A percentile compares a stretch with the other conserved stretches of the same genome.
Conservation (phyloP, 257 asterid species). For the Echium plantagineum region DNA sequence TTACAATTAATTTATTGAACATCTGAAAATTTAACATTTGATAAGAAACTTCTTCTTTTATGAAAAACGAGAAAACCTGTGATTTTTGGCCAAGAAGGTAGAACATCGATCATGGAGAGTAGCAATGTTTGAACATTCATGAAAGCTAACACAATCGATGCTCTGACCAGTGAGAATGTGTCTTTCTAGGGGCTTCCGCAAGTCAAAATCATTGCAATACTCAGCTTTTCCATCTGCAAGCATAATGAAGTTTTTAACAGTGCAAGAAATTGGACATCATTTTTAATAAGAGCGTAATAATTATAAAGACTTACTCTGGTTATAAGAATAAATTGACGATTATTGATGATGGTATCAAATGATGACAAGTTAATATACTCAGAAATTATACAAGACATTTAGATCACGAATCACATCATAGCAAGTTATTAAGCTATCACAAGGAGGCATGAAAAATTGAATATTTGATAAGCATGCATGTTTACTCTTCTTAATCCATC, state of each 20-base stretch:
- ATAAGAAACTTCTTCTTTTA: background rate
- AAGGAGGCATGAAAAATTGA: too few species aligned
- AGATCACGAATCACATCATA: too few species aligned
- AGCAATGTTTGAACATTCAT: constrained; percentile 48
- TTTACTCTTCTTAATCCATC: too few species aligned
- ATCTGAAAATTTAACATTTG: background rate
- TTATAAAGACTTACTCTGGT: too few species aligned
- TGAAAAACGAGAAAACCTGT: constrained; percentile 37
- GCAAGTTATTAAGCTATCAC: too few species aligned
- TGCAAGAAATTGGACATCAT: background rate
- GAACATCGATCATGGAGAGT: constrained; percentile 55
- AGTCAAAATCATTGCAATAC: constrained; percentile 73
- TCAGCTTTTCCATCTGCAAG: constrained; percentile 72
- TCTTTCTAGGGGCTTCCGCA: constrained; percentile 88
- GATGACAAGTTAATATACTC: too few species aligned
- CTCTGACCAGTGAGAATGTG: constrained; percentile 49
- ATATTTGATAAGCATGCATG: too few species aligned
- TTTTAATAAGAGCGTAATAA: background rate
- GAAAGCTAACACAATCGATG: constrained; percentile 68
- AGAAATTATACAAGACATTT: too few species aligned
- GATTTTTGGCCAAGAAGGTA: constrained; percentile 55
- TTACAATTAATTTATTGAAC: too few species aligned
- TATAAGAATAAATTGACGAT: too few species aligned
- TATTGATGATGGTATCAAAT: too few species aligned
- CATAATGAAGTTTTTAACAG: constrained; percentile 8